Conservation (phyloP, 2,329 filamentous ascomycete species). For the Pestalotiopsis sp. region DNA sequence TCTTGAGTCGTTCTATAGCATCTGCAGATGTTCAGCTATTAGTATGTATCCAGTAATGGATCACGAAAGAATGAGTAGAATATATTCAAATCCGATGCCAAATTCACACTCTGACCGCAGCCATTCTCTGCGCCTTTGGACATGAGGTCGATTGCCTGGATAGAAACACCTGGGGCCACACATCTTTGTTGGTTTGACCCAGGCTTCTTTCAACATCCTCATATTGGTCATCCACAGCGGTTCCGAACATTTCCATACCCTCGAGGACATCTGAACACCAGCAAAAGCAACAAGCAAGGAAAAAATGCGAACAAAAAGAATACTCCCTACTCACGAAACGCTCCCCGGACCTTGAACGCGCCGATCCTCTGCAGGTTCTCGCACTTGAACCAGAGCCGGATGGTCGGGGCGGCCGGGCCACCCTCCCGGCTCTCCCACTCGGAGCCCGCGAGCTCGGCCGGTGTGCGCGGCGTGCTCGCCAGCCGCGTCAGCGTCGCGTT, state of each 20-base stretch:
- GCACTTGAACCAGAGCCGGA: slow-evolving; percentile 90
- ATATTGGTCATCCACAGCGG: no score
- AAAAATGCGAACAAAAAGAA: neutral
- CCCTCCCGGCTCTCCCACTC: slow-evolving; percentile 50
- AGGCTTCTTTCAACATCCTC: no score
- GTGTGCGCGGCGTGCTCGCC: slow-evolving; percentile 70
- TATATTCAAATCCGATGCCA: no score
- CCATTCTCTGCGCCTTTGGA: no score
- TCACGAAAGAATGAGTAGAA: neutral
- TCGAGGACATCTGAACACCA: no score
- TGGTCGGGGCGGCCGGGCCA: slow-evolving; percentile 57
- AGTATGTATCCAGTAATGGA: neutral
- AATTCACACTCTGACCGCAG: no score
- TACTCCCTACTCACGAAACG: slow-evolving; percentile 58
- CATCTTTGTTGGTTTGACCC: no score
- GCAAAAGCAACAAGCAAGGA: neutral
- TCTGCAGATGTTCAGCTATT: slow-evolving; percentile 40
- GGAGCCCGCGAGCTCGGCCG: slow-evolving; percentile 56
- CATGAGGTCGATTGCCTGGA: no score
- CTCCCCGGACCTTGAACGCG: slow-evolving; percentile 90
- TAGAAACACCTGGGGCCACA: no score
- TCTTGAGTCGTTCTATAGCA: slow-evolving; percentile 71
- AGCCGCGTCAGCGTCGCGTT: slow-evolving; percentile 74
- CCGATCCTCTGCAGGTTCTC: slow-evolving; percentile 91
- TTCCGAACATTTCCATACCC: no score